Evolutionary conservation across 192 early-diverging fungal genomes (phyloP), one percentile per base, ranked within the genome.

Genomic region (Coemansia asiatica): DNA sequence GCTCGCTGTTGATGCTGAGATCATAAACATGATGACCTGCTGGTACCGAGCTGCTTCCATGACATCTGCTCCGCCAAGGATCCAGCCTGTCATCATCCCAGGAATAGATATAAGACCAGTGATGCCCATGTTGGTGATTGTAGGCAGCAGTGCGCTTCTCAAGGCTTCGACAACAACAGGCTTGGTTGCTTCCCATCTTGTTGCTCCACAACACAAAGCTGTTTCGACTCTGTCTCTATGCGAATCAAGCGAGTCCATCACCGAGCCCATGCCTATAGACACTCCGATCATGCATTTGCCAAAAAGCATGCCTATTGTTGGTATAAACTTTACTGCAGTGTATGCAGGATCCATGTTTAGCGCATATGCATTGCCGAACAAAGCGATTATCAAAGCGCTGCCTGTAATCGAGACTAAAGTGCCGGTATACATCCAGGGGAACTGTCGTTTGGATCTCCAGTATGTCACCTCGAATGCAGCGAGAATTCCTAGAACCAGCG

Each of bases 301-400:
- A 16, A 94, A 85, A 29, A 96, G 71, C 94, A 96, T 96, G 27
- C 92, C 94, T 7, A 96, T 76, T 0, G 90, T 92, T n/a, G 94
- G 92, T 49, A 95, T 91, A 60, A 92, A 95, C 69, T 89, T 86
- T 21, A 77, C 79, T 6, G 94, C 89, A 16, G 83, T 75, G 66
- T 85, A 90, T 56, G 90, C 87, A 3, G 91, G 91, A 22, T 71
- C 64, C 64, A 88, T 86, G 22, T 86, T 83, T 63, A 95, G 83
- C 26, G 91, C 89, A 60, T 85, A 87, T 8, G 71, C 76, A 55
- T 69, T 76, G 33, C 76, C 64, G 48, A 72, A 70, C 49, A 74
- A 13, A 12, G 64, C 64, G 25, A 69, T 59, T 1, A 36, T 22
- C 4, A 70, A 33, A 33, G 79, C 63, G 28, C 75, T 65, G 12